These are phyloP conservation scores for Trichocladium antarcticum DNA, from an alignment of 495 filamentous ascomycete species.

Conservation along the genomic window DNA sequence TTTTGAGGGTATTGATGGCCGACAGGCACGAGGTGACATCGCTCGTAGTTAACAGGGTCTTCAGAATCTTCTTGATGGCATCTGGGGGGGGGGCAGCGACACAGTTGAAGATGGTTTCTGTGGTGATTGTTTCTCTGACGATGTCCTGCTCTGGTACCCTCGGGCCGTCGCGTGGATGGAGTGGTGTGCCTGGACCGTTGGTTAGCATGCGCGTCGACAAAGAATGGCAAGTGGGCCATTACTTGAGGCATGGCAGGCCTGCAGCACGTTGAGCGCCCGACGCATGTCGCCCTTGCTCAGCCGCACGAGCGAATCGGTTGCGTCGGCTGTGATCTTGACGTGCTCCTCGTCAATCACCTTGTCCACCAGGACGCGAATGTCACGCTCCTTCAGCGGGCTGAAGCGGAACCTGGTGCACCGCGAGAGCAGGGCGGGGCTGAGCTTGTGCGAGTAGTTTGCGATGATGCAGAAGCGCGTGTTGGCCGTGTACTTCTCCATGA, in stretches of 20 bases:
- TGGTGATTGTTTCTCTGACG: slow-evolving; percentile 73
- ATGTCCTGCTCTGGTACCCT: slow-evolving; percentile 48
- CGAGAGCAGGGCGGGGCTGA: slow-evolving; percentile 87
- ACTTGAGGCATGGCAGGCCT: slow-evolving; percentile 93
- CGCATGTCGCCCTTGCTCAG: slow-evolving; percentile 96
- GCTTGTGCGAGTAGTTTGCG: slow-evolving; percentile 97
- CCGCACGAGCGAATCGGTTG: slow-evolving; percentile 66
- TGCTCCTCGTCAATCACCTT: slow-evolving; percentile 80
- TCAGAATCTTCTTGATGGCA: slow-evolving; percentile 74
- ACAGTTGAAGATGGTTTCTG: slow-evolving; percentile 89
- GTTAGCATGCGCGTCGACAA: slow-evolving; percentile 8
- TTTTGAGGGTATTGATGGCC: slow-evolving; percentile 77
- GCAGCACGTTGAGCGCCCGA: slow-evolving; percentile 85
- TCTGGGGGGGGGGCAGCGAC: slow-evolving; percentile 89
- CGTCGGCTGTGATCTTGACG: slow-evolving; percentile 70
- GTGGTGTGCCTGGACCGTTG: slow-evolving; percentile 46
- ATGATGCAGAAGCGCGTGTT: slow-evolving; percentile 98
- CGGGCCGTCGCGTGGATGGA: slow-evolving; percentile 53
- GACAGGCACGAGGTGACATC: slow-evolving; percentile 80
- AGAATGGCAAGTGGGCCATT: slow-evolving; percentile 20
- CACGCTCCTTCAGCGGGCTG: slow-evolving; percentile 76
- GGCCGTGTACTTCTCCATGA: slow-evolving; percentile 99
- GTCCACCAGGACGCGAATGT: slow-evolving; percentile 76
- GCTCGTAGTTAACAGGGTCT: slow-evolving; percentile 67
- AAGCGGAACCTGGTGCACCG: slow-evolving; percentile 94